Evolutionary conservation across 2,329 filamentous ascomycete genomes (phyloP).

Genomic region (Fusarium agapanthi): DNA sequence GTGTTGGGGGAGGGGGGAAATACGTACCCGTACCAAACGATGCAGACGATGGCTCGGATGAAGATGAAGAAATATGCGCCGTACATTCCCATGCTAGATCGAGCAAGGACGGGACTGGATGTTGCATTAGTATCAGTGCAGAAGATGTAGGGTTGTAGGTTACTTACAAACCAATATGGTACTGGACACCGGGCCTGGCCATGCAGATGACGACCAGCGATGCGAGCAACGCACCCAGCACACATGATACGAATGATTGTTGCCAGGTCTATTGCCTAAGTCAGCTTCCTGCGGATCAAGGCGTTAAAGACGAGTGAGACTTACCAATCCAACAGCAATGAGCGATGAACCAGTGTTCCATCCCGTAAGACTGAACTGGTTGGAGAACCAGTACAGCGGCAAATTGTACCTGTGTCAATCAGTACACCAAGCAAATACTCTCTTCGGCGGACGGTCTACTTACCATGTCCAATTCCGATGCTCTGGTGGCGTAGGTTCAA

Average conservation of each 20-base stretch:
- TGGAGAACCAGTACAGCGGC: neutral
- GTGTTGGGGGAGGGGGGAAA: fast-evolving
- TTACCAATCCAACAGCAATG: neutral
- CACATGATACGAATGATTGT: neutral
- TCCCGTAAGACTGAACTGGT: neutral
- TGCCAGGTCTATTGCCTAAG: neutral
- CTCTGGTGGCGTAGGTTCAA: neutral
- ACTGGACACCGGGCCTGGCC: neutral
- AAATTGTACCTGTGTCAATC: fast-evolving
- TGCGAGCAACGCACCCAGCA: neutral
- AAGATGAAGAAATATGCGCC: neutral
- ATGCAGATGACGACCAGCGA: neutral
- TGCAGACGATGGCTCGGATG: neutral
- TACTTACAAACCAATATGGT: neutral
- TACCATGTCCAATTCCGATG: neutral
- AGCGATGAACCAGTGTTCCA: neutral
- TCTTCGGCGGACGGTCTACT: fast-evolving
- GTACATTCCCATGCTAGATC: neutral
- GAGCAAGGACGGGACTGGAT: neutral
- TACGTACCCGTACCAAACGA: neutral
- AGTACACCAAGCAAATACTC: no score
- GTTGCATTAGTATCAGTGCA: fast-evolving
- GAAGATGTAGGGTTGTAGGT: fast-evolving
- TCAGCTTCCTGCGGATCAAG: no score
- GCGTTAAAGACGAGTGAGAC: no score